phyloP scores from a whole-genome alignment of 257 asterid species.

The Nemophila menziesii region DNA sequence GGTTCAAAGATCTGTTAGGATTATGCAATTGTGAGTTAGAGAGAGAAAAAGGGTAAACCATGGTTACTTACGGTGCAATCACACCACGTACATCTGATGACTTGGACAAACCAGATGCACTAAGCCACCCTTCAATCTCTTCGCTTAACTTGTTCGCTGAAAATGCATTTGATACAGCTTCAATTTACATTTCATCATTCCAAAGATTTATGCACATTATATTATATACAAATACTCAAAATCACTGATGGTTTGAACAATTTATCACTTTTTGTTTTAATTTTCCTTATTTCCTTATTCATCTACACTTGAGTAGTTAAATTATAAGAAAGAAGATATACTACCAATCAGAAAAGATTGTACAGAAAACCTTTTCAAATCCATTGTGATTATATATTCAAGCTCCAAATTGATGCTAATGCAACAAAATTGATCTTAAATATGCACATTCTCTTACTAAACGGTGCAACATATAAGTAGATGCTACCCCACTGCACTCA shows the following conservation, averaged over 20 bases:
- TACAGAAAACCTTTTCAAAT: no score
- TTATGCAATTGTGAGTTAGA: constrained; percentile 6
- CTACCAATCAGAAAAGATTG: no score
- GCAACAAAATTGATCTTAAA: no score
- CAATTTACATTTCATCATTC: no score
- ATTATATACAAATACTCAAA: no score
- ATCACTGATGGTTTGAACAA: no score
- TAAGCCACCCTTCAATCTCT: constrained; percentile 91
- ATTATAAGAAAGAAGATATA: no score
- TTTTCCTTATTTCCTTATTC: no score
- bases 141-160: constrained; percentile 53
- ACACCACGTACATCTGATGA: constrained; percentile 85
- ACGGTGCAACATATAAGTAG: background rate
- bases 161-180: constrained; percentile 11
- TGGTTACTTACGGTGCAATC: constrained; percentile 86
- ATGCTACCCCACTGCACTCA: background rate
- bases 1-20: constrained; percentile 17
- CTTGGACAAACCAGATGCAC: constrained; percentile 46
- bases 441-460: background rate
- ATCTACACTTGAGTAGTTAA: no score
- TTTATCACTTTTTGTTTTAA: no score
- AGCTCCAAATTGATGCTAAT: background rate
- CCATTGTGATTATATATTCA: no score
- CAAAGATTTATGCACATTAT: no score
- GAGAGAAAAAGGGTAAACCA: constrained; percentile 1